Conservation (phyloP, 2,329 filamentous ascomycete genomes). For the Venturia nashicola region DNA sequence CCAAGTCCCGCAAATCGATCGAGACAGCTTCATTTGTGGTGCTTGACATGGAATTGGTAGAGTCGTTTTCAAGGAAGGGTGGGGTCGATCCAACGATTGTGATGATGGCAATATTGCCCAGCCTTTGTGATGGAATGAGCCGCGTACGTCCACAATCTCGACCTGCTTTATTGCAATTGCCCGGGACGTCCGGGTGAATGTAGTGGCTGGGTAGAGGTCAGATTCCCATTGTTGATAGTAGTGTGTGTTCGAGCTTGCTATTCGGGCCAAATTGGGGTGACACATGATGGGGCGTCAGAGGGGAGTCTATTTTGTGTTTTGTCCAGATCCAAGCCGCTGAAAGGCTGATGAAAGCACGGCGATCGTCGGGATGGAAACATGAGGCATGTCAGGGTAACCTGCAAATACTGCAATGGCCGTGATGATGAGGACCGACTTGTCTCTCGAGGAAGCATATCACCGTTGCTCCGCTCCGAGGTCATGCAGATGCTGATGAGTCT, state of each 20-base stretch:
- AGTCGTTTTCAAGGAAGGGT: background rate
- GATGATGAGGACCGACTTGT: background rate
- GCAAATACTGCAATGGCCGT: background rate
- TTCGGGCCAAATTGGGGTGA: background rate
- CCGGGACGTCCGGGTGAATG: background rate
- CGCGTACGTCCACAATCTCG: background rate
- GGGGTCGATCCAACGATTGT: background rate
- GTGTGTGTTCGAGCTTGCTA: background rate
- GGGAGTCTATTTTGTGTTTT: background rate
- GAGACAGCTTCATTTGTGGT: background rate
- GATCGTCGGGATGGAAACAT: background rate
- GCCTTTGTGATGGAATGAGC: background rate
- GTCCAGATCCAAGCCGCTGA: background rate
- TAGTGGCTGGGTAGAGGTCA: background rate
- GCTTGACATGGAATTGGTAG: background rate
- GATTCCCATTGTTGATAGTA: background rate
- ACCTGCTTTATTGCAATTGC: background rate
- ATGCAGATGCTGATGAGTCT: background rate
- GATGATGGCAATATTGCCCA: background rate
- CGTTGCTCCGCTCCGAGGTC: background rate
- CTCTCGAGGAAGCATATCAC: background rate
- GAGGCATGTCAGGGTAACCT: background rate
- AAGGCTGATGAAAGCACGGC: background rate
- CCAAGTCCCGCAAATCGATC: background rate
- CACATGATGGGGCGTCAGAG: background rate